Evolutionary conservation across 495 filamentous ascomycete species (phyloP).

Genomic region (Recurvomyces mirabilis): DNA sequence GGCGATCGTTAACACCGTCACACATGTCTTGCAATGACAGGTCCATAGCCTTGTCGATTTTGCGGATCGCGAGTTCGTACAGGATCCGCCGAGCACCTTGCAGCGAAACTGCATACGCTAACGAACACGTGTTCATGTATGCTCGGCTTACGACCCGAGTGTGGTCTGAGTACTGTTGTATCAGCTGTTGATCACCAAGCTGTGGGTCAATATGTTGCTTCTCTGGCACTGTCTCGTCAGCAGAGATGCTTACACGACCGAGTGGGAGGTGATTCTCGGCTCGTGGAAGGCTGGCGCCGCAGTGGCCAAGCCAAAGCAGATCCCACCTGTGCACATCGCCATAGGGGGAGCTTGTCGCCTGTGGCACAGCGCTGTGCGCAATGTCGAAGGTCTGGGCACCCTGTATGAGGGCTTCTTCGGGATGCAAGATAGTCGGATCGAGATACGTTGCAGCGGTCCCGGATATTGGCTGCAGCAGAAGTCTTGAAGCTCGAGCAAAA

Average conservation of each 20-base stretch:
- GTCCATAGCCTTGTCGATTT: slow-evolving; percentile 1
- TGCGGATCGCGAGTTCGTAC: slow-evolving; percentile 8
- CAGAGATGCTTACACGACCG: slow-evolving; percentile 6
- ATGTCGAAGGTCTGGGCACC: too few relatives aligned
- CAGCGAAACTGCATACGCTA: slow-evolving; percentile 10
- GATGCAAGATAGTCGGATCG: slow-evolving; percentile 3
- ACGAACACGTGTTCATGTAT: background rate
- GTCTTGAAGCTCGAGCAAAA: slow-evolving; percentile 8
- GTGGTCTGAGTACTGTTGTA: slow-evolving; percentile 7
- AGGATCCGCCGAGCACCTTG: slow-evolving; percentile 6
- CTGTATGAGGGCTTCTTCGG: background rate
- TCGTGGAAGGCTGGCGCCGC: slow-evolving; percentile 4
- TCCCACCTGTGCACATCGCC: slow-evolving; percentile 13
- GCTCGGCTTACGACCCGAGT: slow-evolving; percentile 10
- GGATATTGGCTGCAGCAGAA: slow-evolving; percentile 10
- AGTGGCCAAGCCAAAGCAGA: slow-evolving; percentile 13
- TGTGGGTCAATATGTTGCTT: slow-evolving; percentile 5
- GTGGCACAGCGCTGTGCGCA: too few relatives aligned
- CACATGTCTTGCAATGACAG: slow-evolving; percentile 1
- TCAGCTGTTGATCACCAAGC: slow-evolving; percentile 4
- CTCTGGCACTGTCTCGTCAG: slow-evolving; percentile 11
- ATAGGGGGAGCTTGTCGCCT: slow-evolving; percentile 6
- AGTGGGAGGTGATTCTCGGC: slow-evolving; percentile 1
- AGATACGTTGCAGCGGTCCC: slow-evolving; percentile 4
- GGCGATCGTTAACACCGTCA: slow-evolving; percentile 3